Evolutionary conservation across 148 eudicot genomes (phyloP).

Genomic region (Rhododendron henanense): DNA sequence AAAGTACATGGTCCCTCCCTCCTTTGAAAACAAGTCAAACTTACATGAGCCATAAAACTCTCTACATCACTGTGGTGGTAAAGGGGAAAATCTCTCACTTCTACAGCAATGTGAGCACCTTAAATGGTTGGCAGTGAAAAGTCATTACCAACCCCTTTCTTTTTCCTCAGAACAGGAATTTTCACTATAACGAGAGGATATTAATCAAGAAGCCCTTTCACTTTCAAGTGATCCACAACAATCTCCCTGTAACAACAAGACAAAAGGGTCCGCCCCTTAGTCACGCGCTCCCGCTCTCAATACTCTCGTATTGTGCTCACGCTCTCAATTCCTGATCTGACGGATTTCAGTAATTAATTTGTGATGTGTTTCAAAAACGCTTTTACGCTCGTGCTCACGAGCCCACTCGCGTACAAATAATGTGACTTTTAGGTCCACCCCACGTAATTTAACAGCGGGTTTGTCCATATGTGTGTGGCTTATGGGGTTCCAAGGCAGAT

Average conservation of each 20-base stretch:
- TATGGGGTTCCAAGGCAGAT: not conserved
- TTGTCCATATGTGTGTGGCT: not conserved
- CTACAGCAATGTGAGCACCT: not conserved
- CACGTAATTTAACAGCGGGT: not conserved
- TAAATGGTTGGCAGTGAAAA: not conserved
- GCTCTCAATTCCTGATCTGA: not conserved
- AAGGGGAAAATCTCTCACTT: not conserved
- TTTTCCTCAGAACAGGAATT: not conserved
- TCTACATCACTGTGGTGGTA: not conserved
- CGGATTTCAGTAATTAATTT: no score
- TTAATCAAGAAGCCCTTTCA: not conserved
- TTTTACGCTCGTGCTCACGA: no score
- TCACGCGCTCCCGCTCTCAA: not conserved
- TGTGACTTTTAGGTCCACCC: not conserved
- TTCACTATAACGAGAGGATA: not conserved
- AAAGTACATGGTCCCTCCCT: not conserved
- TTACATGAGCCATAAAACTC: not conserved
- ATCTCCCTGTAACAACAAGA: not conserved
- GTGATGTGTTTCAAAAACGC: not conserved
- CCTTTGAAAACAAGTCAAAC: not conserved
- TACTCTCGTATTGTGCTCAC: no score
- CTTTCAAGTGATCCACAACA: not conserved
- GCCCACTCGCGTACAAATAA: no score
- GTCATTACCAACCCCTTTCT: not conserved
- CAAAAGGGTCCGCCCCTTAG: not conserved